Conservation (phyloP, 768 basidiomycete species). For the Lentinula edodes region DNA sequence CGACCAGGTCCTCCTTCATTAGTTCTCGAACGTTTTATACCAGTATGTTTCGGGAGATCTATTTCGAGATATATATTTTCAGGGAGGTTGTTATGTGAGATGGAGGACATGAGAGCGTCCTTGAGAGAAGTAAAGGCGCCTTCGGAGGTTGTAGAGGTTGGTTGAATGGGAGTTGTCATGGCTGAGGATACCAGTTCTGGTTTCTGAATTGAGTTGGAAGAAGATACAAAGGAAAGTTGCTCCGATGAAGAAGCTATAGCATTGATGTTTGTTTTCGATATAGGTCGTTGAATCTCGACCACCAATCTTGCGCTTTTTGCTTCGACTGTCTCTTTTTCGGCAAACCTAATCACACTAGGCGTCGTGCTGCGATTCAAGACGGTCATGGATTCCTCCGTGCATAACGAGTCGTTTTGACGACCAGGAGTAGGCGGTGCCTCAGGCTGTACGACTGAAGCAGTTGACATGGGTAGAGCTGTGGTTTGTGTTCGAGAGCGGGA, state of each 20-base stretch:
- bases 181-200: not conserved
- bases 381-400: not conserved
- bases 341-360: not conserved
- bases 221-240: not conserved
- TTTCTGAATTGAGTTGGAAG: not conserved
- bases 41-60: not conserved
- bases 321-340: not conserved
- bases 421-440: not conserved
- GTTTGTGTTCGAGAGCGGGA: not conserved
- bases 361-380: not conserved
- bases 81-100: not conserved
- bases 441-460: not conserved
- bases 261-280: not conserved
- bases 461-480: not conserved
- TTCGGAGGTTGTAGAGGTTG: not conserved
- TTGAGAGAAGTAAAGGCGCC: not conserved
- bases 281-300: not conserved
- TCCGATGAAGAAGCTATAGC: not conserved
- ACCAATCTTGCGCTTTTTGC: not conserved
- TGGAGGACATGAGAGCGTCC: not conserved
- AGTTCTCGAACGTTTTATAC: not conserved
- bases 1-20: not conserved
- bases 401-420: not conserved
- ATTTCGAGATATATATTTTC: not conserved
- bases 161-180: not conserved